Conservation (phyloP, 352 stramenopile species). For the Phytophthora fragariae region DNA sequence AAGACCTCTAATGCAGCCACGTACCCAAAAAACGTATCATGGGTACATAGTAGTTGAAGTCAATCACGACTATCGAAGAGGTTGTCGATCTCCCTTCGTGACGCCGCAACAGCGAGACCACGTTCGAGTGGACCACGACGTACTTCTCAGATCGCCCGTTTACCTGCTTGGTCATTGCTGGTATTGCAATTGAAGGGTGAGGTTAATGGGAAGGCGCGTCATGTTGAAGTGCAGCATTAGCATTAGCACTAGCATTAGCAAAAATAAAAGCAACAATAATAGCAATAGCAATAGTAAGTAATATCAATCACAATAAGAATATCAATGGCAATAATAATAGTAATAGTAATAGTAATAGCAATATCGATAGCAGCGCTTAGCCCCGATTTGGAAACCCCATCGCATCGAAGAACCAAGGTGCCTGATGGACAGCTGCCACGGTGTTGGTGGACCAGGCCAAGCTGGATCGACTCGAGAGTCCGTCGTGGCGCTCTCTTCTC, state of each 20-base stretch:
- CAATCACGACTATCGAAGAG: background rate
- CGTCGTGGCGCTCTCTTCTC: constrained; percentile 68
- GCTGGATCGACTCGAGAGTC: constrained; percentile 72
- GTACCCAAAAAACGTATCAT: background rate
- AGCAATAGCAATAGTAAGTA: too few relatives aligned
- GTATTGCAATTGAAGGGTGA: too few relatives aligned
- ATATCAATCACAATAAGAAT: too few relatives aligned
- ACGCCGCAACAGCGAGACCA: background rate
- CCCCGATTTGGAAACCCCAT: constrained; percentile 70
- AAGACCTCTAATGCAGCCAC: background rate
- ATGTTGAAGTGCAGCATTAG: too few relatives aligned
- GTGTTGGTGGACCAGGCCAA: constrained; percentile 85
- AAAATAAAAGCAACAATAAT: too few relatives aligned
- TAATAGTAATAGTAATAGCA: too few relatives aligned
- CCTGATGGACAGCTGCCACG: constrained; percentile 70
- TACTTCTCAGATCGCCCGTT: too few relatives aligned
- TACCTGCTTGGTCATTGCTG: too few relatives aligned
- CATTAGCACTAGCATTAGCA: too few relatives aligned
- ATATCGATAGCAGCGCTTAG: background rate
- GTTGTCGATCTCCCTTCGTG: background rate
- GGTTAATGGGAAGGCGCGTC: too few relatives aligned
- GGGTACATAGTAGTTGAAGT: background rate
- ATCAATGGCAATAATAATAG: too few relatives aligned
- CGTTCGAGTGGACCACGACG: background rate
- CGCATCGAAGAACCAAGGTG: constrained; percentile 71